Conservation (phyloP, 192 early-diverging fungal species). For the Coemansia sp. region DNA sequence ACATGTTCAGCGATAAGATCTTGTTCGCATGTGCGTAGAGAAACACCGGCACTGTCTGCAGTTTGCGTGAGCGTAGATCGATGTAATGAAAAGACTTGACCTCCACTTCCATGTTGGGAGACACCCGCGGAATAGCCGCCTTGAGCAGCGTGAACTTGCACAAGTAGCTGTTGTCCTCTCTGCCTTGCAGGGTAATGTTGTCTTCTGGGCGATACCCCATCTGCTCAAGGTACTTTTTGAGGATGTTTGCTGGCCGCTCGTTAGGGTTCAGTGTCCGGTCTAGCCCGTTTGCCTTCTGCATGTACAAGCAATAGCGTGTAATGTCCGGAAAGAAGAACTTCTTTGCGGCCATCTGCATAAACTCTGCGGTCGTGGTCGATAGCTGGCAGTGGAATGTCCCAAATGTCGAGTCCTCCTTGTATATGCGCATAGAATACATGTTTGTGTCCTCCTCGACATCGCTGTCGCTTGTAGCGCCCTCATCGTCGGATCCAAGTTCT, state of each 20-base stretch:
- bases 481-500: conserved; percentile 30
- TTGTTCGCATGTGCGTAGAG: conserved; percentile 69
- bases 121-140: conserved; percentile 57
- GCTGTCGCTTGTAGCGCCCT: conserved; percentile 33
- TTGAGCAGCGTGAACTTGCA: conserved; percentile 76
- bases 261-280: conserved; percentile 69
- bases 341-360: conserved; percentile 70
- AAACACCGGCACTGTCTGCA: conserved; percentile 79
- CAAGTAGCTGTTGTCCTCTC: conserved; percentile 85
- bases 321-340: conserved; percentile 83
- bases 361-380: conserved; percentile 69
- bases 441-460: conserved; percentile 40
- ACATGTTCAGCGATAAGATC: conserved; percentile 78
- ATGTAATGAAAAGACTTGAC: conserved; percentile 62
- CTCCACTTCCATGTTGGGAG: conserved; percentile 53
- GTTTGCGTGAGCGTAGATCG: conserved; percentile 69
- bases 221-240: conserved; percentile 71
- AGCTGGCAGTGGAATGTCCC: conserved; percentile 72
- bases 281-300: conserved; percentile 54
- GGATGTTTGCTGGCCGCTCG: conserved; percentile 75
- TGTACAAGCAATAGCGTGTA: conserved; percentile 51
- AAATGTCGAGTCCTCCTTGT: conserved; percentile 77
- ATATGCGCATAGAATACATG: conserved; percentile 72
- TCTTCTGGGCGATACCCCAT: conserved; percentile 79
- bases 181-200: conserved; percentile 72